Evolutionary conservation across 1,139 yeast species (phyloP), one percentile per base, ranked within the genome.

Genomic region (Trichomonascaceae sp.): DNA sequence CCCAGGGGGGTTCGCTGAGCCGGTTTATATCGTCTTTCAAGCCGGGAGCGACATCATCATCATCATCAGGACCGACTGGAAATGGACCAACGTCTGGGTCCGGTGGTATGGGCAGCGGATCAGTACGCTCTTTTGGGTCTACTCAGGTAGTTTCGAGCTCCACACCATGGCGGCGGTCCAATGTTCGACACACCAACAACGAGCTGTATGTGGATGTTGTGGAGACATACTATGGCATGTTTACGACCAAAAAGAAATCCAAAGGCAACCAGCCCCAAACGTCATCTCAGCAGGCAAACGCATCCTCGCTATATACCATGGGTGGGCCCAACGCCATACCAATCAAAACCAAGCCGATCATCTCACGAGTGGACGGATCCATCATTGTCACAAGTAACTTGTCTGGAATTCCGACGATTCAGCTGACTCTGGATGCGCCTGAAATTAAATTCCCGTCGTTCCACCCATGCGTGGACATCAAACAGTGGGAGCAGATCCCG

Each of bases 161-260:
- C 6, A 20, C 11, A 20, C 89, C 92, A 1, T 84, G 95, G 95
- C 66, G 94, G 47, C 60, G 74, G 32, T 56, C 75, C 4, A 69
- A 72, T 40, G 76, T 77, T 9, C 67, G 69, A 38, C 72, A 79
- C 53, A 66, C 81, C 4, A 76, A 73, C 43, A 81, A 84, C 52
- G 95, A 85, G 55, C 67, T 85, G 58, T 81, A 74, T 52, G 77
- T 85, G 6, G 96, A 85, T 54, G 55, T 85, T 4, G 59, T 65
- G 4, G 95, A 84, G 51, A 60, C 67, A 0, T 55, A 81, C 14
- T 65, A 61, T 42, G 65, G 23, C 11, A 20, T 20, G 23, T 20
- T 8, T 20, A 11, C 11, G 23, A 20, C 6, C 11, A 20, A 11
- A 11, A 20, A 20, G 11, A 8, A 8, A 11, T 8, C 6, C 9